Evolutionary conservation across 306 rosid species (phyloP).

Genomic region (Quercus gilva): DNA sequence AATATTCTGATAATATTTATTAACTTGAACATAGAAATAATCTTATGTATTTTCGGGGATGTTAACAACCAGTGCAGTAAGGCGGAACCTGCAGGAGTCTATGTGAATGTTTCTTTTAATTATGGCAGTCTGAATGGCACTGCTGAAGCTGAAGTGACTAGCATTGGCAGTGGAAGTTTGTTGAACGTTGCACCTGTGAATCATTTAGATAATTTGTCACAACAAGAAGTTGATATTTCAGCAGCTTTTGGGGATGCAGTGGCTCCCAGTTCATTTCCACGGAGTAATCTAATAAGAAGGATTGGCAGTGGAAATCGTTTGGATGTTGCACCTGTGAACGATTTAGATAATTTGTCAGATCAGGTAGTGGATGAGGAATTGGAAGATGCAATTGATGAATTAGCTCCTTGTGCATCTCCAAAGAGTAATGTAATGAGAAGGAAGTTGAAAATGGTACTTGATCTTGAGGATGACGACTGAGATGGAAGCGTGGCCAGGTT

Average conservation of each 20-base stretch:
- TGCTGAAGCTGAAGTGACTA: constrained; percentile 27
- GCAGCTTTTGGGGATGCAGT: constrained; percentile 70
- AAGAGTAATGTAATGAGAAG: constrained; percentile 51
- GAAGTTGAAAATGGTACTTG: constrained; percentile 80
- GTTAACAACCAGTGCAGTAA: background rate
- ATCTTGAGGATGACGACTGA: constrained; percentile 76
- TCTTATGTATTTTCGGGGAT: constrained; percentile 28
- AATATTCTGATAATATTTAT: background rate
- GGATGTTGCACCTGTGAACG: constrained; percentile 1
- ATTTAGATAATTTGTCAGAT: constrained; percentile 3
- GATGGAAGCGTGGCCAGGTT: constrained; percentile 22
- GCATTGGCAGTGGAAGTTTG: constrained; percentile 23
- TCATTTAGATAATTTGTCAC: constrained; percentile 18
- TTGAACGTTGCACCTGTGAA: constrained; percentile 18
- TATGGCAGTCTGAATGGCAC: constrained; percentile 2
- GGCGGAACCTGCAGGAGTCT: constrained; percentile 11
- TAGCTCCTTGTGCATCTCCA: constrained; percentile 23
- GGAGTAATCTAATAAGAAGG: constrained; percentile 47
- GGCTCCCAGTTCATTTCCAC: constrained; percentile 23
- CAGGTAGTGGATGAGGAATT: constrained; percentile 42
- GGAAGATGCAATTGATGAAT: constrained; percentile 75
- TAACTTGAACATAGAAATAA: background rate
- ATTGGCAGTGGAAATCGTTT: background rate
- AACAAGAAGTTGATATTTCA: constrained; percentile 36
- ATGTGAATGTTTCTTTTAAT: background rate